These are phyloP conservation scores for Spathaspora arborariae DNA, from an alignment of 805 yeast genomes.

Conservation along the genomic window DNA sequence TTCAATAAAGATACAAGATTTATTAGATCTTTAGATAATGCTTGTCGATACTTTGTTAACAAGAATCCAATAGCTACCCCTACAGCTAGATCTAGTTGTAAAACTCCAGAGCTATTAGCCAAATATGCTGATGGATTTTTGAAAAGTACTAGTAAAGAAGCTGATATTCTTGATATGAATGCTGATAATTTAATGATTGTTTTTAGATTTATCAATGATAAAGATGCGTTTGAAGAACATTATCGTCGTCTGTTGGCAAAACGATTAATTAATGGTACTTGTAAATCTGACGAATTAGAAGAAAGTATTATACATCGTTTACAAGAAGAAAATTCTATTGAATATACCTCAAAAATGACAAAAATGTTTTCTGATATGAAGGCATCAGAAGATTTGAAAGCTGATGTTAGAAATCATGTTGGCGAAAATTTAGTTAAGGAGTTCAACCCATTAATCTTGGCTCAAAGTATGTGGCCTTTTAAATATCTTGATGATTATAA, in stretches of 20 bases:
- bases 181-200: constrained; percentile 83
- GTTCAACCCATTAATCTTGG: constrained; percentile 74
- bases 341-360: constrained; percentile 89
- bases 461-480: constrained; percentile 89
- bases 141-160: constrained; percentile 67
- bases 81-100: constrained; percentile 55
- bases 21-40: constrained; percentile 83
- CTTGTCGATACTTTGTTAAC: constrained; percentile 83
- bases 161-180: constrained; percentile 69
- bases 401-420: constrained; percentile 33
- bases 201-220: constrained; percentile 85
- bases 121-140: constrained; percentile 81
- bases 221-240: constrained; percentile 91
- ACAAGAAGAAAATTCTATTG: constrained; percentile 85
- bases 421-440: constrained; percentile 27
- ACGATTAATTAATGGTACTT: constrained; percentile 81
- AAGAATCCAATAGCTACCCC: constrained; percentile 75
- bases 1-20: constrained; percentile 74
- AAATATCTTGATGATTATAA: constrained; percentile 38
- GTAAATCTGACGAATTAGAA: constrained; percentile 82
- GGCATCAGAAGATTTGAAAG: constrained; percentile 72
- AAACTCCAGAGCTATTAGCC: constrained; percentile 89
- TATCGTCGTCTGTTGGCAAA: constrained; percentile 87
- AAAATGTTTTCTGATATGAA: constrained; percentile 95
- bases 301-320: constrained; percentile 79